These are phyloP conservation scores for Bathelium albidoporum DNA, from an alignment of 495 filamentous ascomycete species.

Conservation along the genomic window DNA sequence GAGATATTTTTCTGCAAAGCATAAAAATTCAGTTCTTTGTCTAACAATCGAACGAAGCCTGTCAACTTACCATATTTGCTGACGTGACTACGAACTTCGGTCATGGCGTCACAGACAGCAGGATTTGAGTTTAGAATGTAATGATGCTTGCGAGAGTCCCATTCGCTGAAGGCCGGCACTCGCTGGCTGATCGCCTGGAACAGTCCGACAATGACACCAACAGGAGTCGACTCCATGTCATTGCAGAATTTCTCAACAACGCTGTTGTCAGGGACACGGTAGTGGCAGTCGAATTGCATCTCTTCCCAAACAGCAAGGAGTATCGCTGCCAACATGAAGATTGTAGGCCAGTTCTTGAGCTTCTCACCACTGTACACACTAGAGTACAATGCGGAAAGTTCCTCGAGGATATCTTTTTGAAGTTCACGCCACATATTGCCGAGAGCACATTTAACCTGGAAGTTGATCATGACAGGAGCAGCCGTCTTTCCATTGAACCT, in stretches of 20 bases:
- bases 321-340: conserved; percentile 87
- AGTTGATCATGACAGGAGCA: conserved; percentile 95
- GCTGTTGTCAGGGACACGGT: conserved; percentile 70
- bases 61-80: conserved; percentile 67
- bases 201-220: conserved; percentile 85
- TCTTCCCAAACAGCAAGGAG: conserved; percentile 89
- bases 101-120: conserved; percentile 87
- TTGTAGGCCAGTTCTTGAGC: conserved; percentile 93
- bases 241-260: conserved; percentile 84
- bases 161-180: conserved; percentile 77
- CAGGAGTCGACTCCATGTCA: conserved; percentile 89
- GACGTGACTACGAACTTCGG: conserved; percentile 80
- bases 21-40: too few relatives aligned
- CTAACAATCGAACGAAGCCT: conserved; percentile 6
- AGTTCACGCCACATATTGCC: conserved; percentile 93
- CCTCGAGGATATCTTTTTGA: conserved; percentile 86
- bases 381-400: conserved; percentile 79
- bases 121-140: conserved; percentile 76
- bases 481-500: conserved; percentile 79
- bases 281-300: conserved; percentile 95
- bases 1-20: conserved; percentile 51
- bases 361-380: conserved; percentile 90
- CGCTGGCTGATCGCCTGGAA: conserved; percentile 96
- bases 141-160: conserved; percentile 82
- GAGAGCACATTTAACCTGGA: conserved; percentile 91